These are phyloP conservation scores for Coemansia pectinata DNA, from an alignment of 192 early-diverging fungal genomes.

Conservation along the genomic window DNA sequence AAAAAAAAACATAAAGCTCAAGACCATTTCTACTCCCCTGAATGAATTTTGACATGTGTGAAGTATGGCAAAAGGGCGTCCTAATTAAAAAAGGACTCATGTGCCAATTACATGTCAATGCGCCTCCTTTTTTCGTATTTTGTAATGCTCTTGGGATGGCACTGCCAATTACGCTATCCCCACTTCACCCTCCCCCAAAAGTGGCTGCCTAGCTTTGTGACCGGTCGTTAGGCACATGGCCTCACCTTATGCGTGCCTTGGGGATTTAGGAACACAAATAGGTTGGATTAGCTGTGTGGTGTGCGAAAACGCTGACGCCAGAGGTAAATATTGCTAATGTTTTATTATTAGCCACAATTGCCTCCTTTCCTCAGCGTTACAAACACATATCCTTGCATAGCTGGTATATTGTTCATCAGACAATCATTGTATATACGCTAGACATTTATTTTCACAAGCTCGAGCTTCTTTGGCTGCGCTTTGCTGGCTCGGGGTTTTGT, in stretches of 20 bases:
- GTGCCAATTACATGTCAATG: slow-evolving; percentile 11
- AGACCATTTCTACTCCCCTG: neutral
- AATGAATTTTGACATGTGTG: neutral
- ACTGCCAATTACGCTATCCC: neutral
- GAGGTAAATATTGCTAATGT: neutral
- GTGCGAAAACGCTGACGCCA: neutral
- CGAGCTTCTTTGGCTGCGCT: neutral
- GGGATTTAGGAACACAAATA: neutral
- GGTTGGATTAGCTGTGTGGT: slow-evolving; percentile 2
- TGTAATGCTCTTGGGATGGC: neutral
- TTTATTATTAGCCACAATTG: neutral
- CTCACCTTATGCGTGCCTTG: neutral
- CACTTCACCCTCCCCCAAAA: neutral
- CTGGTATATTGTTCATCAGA: neutral
- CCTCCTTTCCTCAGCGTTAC: neutral
- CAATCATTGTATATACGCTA: neutral
- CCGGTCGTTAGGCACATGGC: neutral
- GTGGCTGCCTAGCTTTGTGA: neutral
- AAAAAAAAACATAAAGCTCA: neutral
- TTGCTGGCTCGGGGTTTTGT: neutral
- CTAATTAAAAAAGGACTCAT: slow-evolving; percentile 1
- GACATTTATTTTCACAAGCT: neutral
- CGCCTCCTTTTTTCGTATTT: neutral
- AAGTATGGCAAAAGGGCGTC: neutral
- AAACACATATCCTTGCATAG: slow-evolving; percentile 2